phyloP scores from a whole-genome alignment of 371 early-diverging fungal species.

The Mucor plumbeus region DNA sequence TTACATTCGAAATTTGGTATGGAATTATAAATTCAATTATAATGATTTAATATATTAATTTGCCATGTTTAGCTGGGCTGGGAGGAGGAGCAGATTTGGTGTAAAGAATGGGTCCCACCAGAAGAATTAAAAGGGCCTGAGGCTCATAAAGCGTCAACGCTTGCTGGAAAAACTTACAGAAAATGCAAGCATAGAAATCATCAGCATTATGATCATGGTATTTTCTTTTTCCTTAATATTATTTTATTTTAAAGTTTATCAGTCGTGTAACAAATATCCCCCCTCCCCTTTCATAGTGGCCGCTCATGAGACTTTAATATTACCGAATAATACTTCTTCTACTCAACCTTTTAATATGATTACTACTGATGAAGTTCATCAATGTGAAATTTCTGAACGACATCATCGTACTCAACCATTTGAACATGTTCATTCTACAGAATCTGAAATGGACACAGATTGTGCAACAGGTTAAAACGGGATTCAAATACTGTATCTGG shows the following conservation, averaged over 20 bases:
- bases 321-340: conserved; percentile 7
- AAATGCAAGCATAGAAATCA: conserved; percentile 30
- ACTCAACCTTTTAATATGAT: conserved; percentile 31
- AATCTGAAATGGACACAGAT: conserved; percentile 23
- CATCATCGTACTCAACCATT: conserved; percentile 46
- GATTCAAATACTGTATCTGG: background rate
- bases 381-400: conserved; percentile 32
- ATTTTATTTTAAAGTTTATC: too few relatives aligned
- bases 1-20: conserved; percentile 68
- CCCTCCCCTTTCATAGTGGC: background rate
- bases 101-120: conserved; percentile 52
- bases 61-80: conserved; percentile 42
- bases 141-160: conserved; percentile 48
- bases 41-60: background rate
- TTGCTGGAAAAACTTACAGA: conserved; percentile 49
- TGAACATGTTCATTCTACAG: conserved; percentile 41
- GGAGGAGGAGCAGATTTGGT: conserved; percentile 57
- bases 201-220: conserved; percentile 12
- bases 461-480: conserved; percentile 31
- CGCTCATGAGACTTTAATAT: conserved; percentile 13
- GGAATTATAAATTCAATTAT: background rate
- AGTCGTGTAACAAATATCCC: background rate
- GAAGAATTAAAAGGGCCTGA: conserved; percentile 47
- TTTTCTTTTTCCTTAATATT: background rate
- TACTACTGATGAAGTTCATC: conserved; percentile 16